Percentiles rank a stretch among this genome's conserved stretches.
These are phyloP conservation scores for Trichoderma harzianum DNA, from an alignment of 2,329 filamentous ascomycete species.

Conservation along the genomic window DNA sequence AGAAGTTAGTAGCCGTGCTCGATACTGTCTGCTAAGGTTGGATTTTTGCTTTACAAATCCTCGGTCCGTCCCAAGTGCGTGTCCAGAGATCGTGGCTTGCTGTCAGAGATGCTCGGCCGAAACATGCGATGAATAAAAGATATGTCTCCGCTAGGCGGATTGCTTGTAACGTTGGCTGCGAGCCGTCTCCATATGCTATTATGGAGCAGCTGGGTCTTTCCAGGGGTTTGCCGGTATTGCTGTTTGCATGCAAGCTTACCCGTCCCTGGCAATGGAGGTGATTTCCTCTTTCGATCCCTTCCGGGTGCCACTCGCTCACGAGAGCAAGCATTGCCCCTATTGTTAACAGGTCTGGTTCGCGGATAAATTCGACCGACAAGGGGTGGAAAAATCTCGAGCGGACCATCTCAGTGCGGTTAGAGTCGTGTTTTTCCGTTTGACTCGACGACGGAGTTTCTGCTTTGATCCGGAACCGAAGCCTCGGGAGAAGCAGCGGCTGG, in stretches of 20 bases:
- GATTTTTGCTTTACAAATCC: not conserved
- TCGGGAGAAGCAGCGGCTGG: not conserved
- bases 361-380: not conserved
- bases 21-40: not conserved
- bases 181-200: not conserved
- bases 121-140: not conserved
- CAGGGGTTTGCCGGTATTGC: not conserved
- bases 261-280: not conserved
- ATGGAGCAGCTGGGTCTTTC: not conserved
- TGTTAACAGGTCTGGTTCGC: not conserved
- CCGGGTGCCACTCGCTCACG: not conserved
- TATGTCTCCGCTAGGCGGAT: not conserved
- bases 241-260: not conserved
- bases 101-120: not conserved
- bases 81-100: not conserved
- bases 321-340: not conserved
- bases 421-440: not conserved
- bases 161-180: not conserved
- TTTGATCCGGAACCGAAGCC: not conserved
- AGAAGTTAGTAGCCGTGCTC: not conserved
- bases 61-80: not conserved
- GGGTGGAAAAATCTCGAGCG: not conserved
- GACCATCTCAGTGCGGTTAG: not conserved
- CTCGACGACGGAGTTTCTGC: not conserved
- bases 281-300: slow-evolving; percentile 3